phyloP scores from a whole-genome alignment of 2,329 filamentous ascomycete species.

The Fusarium sp. region DNA sequence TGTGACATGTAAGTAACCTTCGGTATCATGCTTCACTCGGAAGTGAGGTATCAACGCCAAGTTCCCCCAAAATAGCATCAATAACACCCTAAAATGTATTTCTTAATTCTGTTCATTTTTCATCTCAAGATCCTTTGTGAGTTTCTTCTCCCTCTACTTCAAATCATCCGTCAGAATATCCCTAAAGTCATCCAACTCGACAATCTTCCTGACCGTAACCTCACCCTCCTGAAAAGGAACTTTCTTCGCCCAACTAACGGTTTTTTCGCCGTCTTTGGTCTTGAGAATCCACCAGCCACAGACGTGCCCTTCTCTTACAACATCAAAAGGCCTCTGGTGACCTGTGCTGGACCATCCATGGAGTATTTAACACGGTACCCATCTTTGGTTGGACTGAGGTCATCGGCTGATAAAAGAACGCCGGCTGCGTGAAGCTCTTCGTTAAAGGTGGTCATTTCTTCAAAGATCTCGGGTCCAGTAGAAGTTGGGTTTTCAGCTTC shows the following conservation, averaged over 20 bases:
- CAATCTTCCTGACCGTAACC: conserved; percentile 38
- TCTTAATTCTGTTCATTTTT: not conserved
- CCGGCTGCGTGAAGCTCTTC: conserved; percentile 40
- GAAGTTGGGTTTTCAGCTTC: conserved; percentile 32
- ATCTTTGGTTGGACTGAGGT: conserved; percentile 37
- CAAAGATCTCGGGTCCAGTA: conserved; percentile 29
- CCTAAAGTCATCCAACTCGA: conserved; percentile 33
- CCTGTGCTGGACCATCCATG: conserved; percentile 20
- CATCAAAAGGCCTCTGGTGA: conserved; percentile 43
- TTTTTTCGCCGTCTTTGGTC: conserved; percentile 41
- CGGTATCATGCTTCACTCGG: not conserved
- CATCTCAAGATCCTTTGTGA: not conserved
- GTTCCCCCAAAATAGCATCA: not conserved
- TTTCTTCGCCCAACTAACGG: conserved; percentile 44
- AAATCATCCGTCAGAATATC: conserved; percentile 27
- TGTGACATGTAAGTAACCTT: too few species aligned
- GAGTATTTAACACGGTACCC: conserved; percentile 42
- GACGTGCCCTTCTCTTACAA: conserved; percentile 37
- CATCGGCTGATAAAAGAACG: conserved; percentile 41
- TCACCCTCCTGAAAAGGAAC: conserved; percentile 38
- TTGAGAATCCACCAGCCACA: conserved; percentile 46
- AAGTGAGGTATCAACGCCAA: too few species aligned
- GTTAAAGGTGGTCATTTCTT: conserved; percentile 42
- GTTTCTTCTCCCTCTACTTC: conserved; percentile 17
- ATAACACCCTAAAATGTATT: fast-evolving